Percentiles rank a stretch among this genome's conserved stretches.
These are phyloP conservation scores for Solanum pennellii DNA, from an alignment of 257 asterid species.

Conservation along the genomic window DNA sequence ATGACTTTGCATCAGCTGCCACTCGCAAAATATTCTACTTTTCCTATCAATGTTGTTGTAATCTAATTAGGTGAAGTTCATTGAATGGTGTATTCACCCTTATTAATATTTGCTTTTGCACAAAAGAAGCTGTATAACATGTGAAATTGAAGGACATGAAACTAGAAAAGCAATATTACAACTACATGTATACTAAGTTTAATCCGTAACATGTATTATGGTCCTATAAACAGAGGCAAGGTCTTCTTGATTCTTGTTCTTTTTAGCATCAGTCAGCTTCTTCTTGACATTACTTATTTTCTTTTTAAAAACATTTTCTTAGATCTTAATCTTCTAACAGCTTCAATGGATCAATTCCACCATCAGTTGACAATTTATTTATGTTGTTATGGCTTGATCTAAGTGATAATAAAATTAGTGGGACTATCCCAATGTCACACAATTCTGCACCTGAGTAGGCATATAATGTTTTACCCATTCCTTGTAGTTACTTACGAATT, in stretches of 20 bases:
- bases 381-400: constrained; percentile 75
- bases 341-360: constrained; percentile 64
- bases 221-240: not conserved
- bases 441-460: constrained; percentile 5
- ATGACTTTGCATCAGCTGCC: too few relatives aligned
- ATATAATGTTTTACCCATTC: not conserved
- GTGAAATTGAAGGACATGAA: too few relatives aligned
- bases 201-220: too few relatives aligned
- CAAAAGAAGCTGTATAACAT: too few relatives aligned
- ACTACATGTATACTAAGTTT: too few relatives aligned
- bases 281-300: not conserved
- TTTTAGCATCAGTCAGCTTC: not conserved
- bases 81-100: not conserved
- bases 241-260: not conserved
- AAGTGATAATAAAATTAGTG: constrained; percentile 49
- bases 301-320: not conserved
- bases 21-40: too few relatives aligned
- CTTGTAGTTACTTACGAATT: constrained; percentile 57
- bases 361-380: constrained; percentile 55
- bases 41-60: too few relatives aligned
- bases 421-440: constrained; percentile 58
- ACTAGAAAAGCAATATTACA: too few relatives aligned
- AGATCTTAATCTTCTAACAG: constrained; percentile 50
- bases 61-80: not conserved
- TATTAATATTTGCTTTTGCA: not conserved